These are phyloP conservation scores for Cryptococcus sp. DNA, from an alignment of 1,284 basidiomycete species.

Conservation along the genomic window DNA sequence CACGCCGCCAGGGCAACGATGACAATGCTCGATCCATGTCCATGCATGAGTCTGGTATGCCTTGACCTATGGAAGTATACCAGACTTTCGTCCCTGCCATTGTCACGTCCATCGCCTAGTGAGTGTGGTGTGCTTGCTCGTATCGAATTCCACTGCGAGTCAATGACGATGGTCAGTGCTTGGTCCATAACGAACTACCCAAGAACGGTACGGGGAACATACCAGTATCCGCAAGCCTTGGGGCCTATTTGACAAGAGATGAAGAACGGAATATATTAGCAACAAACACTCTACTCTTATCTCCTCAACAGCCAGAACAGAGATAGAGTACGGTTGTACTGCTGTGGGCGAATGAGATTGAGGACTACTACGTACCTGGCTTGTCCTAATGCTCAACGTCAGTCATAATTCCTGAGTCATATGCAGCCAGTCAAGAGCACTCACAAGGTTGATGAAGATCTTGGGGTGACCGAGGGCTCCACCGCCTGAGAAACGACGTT, in stretches of 20 bases:
- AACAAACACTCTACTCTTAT: no score
- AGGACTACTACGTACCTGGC: slow-evolving; percentile 65
- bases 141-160: slow-evolving; percentile 74
- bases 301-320: no score
- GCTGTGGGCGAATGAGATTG: no score
- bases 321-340: no score
- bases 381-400: slow-evolving; percentile 60
- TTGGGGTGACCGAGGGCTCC: slow-evolving; percentile 97
- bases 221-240: slow-evolving; percentile 69
- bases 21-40: no score
- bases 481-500: slow-evolving; percentile 62
- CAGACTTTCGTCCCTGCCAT: background rate
- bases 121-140: slow-evolving; percentile 63
- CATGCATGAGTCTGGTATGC: no score
- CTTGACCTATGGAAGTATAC: background rate
- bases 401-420: background rate
- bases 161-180: slow-evolving; percentile 20
- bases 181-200: slow-evolving; percentile 2
- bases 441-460: slow-evolving; percentile 87
- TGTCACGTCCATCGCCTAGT: slow-evolving; percentile 37
- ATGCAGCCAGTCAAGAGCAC: slow-evolving; percentile 1
- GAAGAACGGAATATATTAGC: no score
- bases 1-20: no score
- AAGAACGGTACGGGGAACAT: no score
- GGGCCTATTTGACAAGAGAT: slow-evolving; percentile 26